Conservation (phyloP, 371 early-diverging fungal genomes). For the Rhizopus delemar region DNA sequence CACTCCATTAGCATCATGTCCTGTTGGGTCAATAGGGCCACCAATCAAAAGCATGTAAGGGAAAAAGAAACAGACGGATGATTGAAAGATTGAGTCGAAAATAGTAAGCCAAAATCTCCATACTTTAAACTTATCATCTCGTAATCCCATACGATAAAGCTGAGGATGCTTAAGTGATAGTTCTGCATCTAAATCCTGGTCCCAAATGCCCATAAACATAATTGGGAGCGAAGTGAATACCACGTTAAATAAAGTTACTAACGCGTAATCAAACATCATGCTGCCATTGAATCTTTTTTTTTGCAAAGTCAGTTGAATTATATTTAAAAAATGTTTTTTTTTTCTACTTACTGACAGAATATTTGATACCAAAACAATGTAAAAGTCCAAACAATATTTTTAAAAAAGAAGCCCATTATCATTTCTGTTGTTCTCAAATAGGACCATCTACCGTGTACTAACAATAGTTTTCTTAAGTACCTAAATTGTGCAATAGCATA, state of each 20-base stretch:
- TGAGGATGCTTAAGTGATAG: slow-evolving; percentile 79
- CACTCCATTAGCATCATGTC: slow-evolving; percentile 64
- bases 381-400: slow-evolving; percentile 78
- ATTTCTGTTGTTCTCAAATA: slow-evolving; percentile 76
- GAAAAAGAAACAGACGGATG: slow-evolving; percentile 80
- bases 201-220: slow-evolving; percentile 74
- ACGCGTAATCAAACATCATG: slow-evolving; percentile 78
- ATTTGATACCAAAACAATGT: slow-evolving; percentile 85
- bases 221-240: slow-evolving; percentile 77
- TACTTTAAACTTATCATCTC: slow-evolving; percentile 79
- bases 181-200: slow-evolving; percentile 83
- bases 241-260: slow-evolving; percentile 75
- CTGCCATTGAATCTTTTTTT: slow-evolving; percentile 45
- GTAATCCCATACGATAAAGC: slow-evolving; percentile 85
- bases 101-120: slow-evolving; percentile 85
- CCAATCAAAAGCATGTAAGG: slow-evolving; percentile 59
- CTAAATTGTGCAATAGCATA: slow-evolving; percentile 89
- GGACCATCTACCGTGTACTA: slow-evolving; percentile 88
- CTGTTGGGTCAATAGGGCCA: slow-evolving; percentile 52
- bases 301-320: slow-evolving; percentile 27
- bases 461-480: slow-evolving; percentile 67
- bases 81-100: slow-evolving; percentile 87
- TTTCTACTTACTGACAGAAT: slow-evolving; percentile 63
- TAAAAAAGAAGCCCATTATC: slow-evolving; percentile 81
- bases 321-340: neutral